Evolutionary conservation across 371 early-diverging fungal species (phyloP), one percentile per base, ranked within the genome.

Genomic region (Mucor lusitanicus): DNA sequence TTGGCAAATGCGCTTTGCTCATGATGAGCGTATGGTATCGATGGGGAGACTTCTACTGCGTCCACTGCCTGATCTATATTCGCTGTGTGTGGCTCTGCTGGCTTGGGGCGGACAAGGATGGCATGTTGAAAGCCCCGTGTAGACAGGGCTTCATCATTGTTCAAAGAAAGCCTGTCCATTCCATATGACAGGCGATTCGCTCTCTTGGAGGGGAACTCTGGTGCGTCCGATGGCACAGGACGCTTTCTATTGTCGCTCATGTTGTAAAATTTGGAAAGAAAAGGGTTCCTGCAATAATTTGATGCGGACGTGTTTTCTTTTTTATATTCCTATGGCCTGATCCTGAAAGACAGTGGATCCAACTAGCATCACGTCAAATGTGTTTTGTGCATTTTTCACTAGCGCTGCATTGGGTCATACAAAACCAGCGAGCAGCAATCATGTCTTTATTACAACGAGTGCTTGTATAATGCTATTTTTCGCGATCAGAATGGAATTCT

Each of bases 381-480:
- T n/a, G n/a, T n/a, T n/a, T n/a, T n/a, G n/a, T n/a, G n/a, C n/a
- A n/a, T n/a, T n/a, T n/a, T n/a, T n/a, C 30, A 30, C 30, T 30
- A 6, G 35, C 8, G 35, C 35, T 35, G 35, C 37, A 37, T 13
- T 37, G 37, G 13, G 8, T 35, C 35, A 48, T 11, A 48, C 48
- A 48, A 23, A 19, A 8, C 19, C 19, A n/a, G 0, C n/a, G 3
- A 19, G 19, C 19, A 7, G 19, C n/a, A n/a, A 23, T 55, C 32
- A 55, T 6, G 13, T 3, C 13, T 55, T 66, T 53, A 32, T 39
- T 7, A 67, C 64, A 0, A 76, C 73, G 12, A 77, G 58, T 8
- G 75, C 80, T 61, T 80, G 80, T 37, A 80, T 65, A 9, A 77
- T 54, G 40, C 69, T 71, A 37, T 70, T 65, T 27, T 53, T 60